Base-by-base conservation (phyloP, 2,329 filamentous ascomycete species). In the Anisogramma anomala region DNA sequence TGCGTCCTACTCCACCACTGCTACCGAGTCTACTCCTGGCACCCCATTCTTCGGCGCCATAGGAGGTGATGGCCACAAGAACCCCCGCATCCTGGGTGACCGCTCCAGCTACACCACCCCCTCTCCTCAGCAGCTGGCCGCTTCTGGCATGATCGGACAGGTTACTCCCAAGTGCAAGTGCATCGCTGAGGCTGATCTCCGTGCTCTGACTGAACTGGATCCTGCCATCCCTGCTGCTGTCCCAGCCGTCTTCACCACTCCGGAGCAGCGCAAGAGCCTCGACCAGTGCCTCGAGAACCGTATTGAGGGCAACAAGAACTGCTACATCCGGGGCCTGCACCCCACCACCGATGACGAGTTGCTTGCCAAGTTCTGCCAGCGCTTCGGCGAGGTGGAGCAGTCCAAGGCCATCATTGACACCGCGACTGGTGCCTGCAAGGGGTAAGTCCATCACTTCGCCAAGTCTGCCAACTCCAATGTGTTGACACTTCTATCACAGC, bases 341-440 rank as follows among this genome's bases (percentile, higher is more conserved):
- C 89, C 91, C 0, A 89, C 93, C 53, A 98, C 89, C 0, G 91
- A 93, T 36, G 91, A 98, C 55, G 84, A 93, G 36, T 81, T 93
- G 57, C 69, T 98, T 14, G 74, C 83, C 53, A 71, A 72, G 32
- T 96, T 91, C 64, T 82, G 89, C 32, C 71, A 77, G 52, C 84
- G 89, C 37, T 98, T 96, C 57, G 93, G 91, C 31, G 79, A 82
- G 46, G 91, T 98, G 43, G 86, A 94, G 65, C 94, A 88, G 50
- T 95, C 87, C 56, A 98, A 98, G 71, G 91, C 93, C 11, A 98
- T 98, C 64, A 94, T 98, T 55, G 93, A 98, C 64, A 82, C 88
- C 39, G 80, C 83, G 51, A 94, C 86, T 36, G 85, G 87, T 46
- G 81, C 87, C 49, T 98, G 91, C 76, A 98, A 98, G 66, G 91